phyloP scores from a whole-genome alignment of 139 green algal genomes.

The Auxenochlorella pyrenoidosa region DNA sequence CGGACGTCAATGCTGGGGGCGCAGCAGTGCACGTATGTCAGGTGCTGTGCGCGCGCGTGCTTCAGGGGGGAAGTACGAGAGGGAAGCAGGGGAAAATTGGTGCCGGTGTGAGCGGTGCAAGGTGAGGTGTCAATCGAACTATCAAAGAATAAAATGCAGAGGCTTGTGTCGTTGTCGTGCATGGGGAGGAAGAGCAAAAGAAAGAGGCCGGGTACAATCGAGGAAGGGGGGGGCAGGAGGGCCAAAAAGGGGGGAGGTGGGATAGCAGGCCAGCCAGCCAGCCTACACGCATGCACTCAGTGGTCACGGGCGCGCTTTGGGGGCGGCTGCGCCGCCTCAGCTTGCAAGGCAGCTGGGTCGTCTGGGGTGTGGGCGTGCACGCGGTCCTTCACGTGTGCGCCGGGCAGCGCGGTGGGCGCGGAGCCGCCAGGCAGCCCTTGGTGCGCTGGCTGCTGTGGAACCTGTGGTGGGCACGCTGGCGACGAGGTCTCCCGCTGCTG shows the following conservation, averaged over 20 bases:
- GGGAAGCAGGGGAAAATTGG: no score
- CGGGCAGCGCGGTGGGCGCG: no score
- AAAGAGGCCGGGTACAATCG: not conserved
- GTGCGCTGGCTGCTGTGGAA: not conserved
- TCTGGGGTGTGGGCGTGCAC: not conserved
- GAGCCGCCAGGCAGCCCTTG: not conserved
- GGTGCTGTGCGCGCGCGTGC: no score
- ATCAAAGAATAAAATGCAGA: no score
- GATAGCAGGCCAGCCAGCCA: not conserved
- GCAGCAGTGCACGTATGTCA: no score
- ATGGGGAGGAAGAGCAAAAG: not conserved
- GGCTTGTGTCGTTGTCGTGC: no score
- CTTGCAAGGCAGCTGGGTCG: not conserved
- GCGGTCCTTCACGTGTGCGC: not conserved
- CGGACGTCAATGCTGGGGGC: no score
- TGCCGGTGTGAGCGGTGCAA: no score
- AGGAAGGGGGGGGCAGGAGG: not conserved
- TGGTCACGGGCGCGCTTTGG: conserved; percentile 1
- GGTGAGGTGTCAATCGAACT: no score
- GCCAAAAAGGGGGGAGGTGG: not conserved
- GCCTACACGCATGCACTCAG: not conserved
- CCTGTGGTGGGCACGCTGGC: not conserved
- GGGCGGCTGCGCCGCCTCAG: not conserved
- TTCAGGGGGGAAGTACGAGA: no score
- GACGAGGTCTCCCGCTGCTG: not conserved